Base-by-base conservation (phyloP, 805 yeast species). In the Teunomyces lycoperdinae region DNA sequence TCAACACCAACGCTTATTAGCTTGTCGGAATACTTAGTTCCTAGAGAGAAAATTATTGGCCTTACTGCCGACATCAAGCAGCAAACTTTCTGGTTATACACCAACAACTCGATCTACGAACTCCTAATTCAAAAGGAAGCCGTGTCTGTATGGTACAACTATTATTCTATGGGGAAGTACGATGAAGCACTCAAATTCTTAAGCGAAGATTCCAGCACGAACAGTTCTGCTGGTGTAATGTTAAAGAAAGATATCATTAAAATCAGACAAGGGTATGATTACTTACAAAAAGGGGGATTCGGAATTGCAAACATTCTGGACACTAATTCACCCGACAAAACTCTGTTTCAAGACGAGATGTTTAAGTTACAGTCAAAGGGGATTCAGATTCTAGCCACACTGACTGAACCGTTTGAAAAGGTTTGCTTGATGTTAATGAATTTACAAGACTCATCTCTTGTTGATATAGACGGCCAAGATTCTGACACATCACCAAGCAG, bases 71-170 rank as follows among this genome's bases (percentile, higher is more conserved):
- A 72, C 47, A 47, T 57, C 30, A 39, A 39, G 1, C 51, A 58
- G 1, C 34, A 72, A 1, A 87, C 98, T 0, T 87, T 72, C 56
- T 94, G 99, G 99, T 64, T 87, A 3, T 88, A 72, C 56, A 80
- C 94, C 0, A 64, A 69, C 9, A 59, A 67, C 4, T 74, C 73
- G 43, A 80, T 94, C 8, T 87, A 77, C 60, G 99, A 94, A 61
- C 66, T 94, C 5, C 74, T 85, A 8, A 70, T 88, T 9, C 76
- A 76, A 31, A 78, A 85, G 58, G 97, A 92, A 62, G 73, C 83
- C 4, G 70, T 77, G 4, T 86, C 86, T 24, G 83, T 91, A 2
- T 89, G 97, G 96, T 78, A 48, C 47, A 58, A 68, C 35, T 69
- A 63, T 52, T 69, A 58, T 48, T 63, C 60, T 46, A 53, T 69